Base-by-base conservation (phyloP, 2,329 filamentous ascomycete species). In the Penicillium polonicum region DNA sequence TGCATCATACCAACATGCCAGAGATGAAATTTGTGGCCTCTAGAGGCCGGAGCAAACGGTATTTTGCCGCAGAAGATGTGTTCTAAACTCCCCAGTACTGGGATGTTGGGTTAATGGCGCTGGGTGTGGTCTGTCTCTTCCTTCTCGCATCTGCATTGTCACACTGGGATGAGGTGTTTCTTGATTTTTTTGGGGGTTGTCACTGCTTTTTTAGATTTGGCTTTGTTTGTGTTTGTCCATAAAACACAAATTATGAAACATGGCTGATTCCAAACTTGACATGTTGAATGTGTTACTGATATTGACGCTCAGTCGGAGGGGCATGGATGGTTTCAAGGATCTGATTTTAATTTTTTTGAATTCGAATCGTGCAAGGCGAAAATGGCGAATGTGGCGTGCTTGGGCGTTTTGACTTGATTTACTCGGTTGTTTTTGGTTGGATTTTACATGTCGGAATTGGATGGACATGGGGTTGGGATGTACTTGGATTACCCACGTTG, bases 1-100 rank as follows among this genome's bases (percentile, higher is more conserved):
- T 97, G 3, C 93, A 97, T 75, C 92, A 97, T 72, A 93, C 90
- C 17, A 83, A 72, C 46, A 80, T 89, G 48, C 86, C 87, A 5
- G 88, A 90, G 65, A 81, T 88, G 67, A 89, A 89, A 69, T 87
- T 88, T 2, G 84, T 88, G 60, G 84, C 88, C 65, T 78, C 85
- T 2, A 80, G 83, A 65, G 88, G 80, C 67, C 87, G 86, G 69
- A 83, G 85, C 42, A 91, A 90, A 72, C 81, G 87, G 57, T 91
- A 91, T 68, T 91, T 91, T 71, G 83, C 85, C 4, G 86, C 87
- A 4, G 87, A 89, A 60, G 73, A 75, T 61, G 73, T 75, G 42
- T 75, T 72, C 46, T 75, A 60, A 64, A 13, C 25, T 23, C 23
- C 10, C 5, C 13, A 23, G 25, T 12, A 41, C 35, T 53, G 19